Conservation (phyloP, 2,329 filamentous ascomycete species). For the Teratosphaeria destructans region DNA sequence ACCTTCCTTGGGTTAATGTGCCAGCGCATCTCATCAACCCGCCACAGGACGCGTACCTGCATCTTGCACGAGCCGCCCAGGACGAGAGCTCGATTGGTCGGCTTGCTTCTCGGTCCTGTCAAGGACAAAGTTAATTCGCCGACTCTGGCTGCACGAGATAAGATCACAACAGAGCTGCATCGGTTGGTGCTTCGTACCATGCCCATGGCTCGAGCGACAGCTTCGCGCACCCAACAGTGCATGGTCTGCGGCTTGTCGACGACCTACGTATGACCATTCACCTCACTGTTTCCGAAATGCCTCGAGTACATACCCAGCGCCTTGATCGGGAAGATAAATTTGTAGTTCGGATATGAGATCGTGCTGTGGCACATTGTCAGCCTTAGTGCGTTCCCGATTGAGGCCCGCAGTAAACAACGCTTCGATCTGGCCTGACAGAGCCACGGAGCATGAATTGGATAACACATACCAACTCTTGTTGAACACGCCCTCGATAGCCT, state of each 20-base stretch:
- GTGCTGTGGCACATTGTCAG: slow-evolving; percentile 46
- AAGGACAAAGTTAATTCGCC: background rate
- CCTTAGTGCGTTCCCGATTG: background rate
- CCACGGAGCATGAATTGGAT: background rate
- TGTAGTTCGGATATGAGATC: slow-evolving; percentile 99
- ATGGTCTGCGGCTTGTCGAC: background rate
- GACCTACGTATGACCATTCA: slow-evolving; percentile 1
- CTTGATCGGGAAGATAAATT: slow-evolving; percentile 90
- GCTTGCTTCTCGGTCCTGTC: background rate
- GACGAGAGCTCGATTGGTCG: background rate
- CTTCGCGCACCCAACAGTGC: background rate
- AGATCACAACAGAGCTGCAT: background rate
- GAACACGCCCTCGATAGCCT: slow-evolving; percentile 95
- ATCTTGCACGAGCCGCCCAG: background rate
- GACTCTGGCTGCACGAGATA: background rate
- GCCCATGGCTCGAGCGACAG: background rate
- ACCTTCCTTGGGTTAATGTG: background rate
- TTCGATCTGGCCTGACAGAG: background rate
- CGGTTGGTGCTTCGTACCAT: background rate
- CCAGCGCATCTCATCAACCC: background rate
- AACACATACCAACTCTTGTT: slow-evolving; percentile 78
- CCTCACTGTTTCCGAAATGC: slow-evolving; percentile 33
- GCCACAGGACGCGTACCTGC: background rate
- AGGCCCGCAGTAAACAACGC: background rate
- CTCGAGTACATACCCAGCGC: slow-evolving; percentile 81